Conservation (phyloP, 1,284 basidiomycete species). For the Pseudozyma thailandica region DNA sequence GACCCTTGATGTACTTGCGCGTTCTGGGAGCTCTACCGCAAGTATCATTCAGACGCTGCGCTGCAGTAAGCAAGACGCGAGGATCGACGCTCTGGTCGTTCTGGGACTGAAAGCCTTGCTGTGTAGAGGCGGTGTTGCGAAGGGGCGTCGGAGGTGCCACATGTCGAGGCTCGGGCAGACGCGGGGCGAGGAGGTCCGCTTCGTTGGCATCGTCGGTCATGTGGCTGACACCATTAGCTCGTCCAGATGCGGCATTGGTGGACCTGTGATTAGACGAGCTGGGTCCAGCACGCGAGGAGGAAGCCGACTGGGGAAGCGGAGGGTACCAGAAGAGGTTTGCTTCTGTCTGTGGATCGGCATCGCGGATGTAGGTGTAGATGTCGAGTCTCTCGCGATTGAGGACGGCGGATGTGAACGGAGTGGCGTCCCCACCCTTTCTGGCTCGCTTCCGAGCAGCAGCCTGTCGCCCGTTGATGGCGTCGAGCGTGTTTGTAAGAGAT, state of each 20-base stretch:
- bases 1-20: constrained; percentile 63
- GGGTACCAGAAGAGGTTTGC: constrained; percentile 60
- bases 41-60: constrained; percentile 55
- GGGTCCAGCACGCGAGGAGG: constrained; percentile 23
- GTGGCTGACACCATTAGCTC: constrained; percentile 3
- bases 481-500: constrained; percentile 57
- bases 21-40: constrained; percentile 57
- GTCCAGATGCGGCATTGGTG: constrained; percentile 8
- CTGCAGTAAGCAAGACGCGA: constrained; percentile 47
- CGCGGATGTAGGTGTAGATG: constrained; percentile 63
- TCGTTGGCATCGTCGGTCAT: constrained; percentile 24
- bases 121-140: constrained; percentile 25
- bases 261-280: constrained; percentile 17
- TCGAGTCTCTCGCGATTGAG: constrained; percentile 57
- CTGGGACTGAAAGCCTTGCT: constrained; percentile 25
- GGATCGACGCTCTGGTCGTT: constrained; percentile 25
- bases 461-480: constrained; percentile 51
- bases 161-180: constrained; percentile 39
- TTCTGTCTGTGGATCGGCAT: constrained; percentile 60
- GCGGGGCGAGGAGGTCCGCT: constrained; percentile 40
- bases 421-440: constrained; percentile 33
- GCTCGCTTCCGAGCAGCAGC: constrained; percentile 38
- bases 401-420: constrained; percentile 61
- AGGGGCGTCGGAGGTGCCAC: constrained; percentile 38
- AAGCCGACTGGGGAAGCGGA: constrained; percentile 29